Percentiles rank a stretch among this genome's conserved stretches.
These are phyloP conservation scores for Phyllosticta citriasiana DNA, from an alignment of 2,329 filamentous ascomycete species.

Conservation along the genomic window DNA sequence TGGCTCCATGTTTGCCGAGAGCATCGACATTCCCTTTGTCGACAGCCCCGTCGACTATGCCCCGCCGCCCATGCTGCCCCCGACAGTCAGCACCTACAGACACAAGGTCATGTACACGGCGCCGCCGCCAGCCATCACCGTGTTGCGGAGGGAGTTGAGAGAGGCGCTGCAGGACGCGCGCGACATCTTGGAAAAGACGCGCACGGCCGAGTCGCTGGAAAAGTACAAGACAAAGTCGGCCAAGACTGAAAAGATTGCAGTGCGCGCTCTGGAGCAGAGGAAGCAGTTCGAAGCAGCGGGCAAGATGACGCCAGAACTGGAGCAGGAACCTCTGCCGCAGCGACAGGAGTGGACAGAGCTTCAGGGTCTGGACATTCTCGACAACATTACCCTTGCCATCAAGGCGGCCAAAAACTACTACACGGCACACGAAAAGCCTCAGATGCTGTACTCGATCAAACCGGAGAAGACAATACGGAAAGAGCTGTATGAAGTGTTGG, in stretches of 20 bases:
- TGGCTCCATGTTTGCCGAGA: slow-evolving; percentile 15
- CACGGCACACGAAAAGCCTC: slow-evolving; percentile 79
- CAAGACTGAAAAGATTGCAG: slow-evolving; percentile 8
- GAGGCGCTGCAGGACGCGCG: slow-evolving; percentile 59
- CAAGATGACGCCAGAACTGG: slow-evolving; percentile 23
- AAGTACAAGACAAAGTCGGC: slow-evolving; percentile 5
- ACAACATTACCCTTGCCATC: slow-evolving; percentile 91
- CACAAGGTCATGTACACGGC: slow-evolving; percentile 71
- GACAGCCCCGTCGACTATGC: slow-evolving; percentile 50
- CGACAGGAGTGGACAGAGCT: slow-evolving; percentile 68
- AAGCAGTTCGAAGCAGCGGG: slow-evolving; percentile 7
- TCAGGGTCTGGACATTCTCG: slow-evolving; percentile 83
- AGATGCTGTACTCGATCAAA: slow-evolving; percentile 76
- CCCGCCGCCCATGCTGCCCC: slow-evolving; percentile 76
- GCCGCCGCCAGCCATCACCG: slow-evolving; percentile 71
- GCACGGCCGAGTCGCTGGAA: slow-evolving; percentile 21
- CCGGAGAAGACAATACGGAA: slow-evolving; percentile 75
- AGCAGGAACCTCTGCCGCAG: background rate
- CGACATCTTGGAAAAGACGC: slow-evolving; percentile 55
- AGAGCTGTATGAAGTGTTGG: slow-evolving; percentile 77
- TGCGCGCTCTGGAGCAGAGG: slow-evolving; percentile 32
- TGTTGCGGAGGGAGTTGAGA: slow-evolving; percentile 62
- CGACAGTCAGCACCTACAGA: slow-evolving; percentile 92
- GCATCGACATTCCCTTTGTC: slow-evolving; percentile 24
- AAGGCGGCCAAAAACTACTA: slow-evolving; percentile 94